phyloP scores from a whole-genome alignment of 2,329 filamentous ascomycete genomes.

The Apiospora hydei region DNA sequence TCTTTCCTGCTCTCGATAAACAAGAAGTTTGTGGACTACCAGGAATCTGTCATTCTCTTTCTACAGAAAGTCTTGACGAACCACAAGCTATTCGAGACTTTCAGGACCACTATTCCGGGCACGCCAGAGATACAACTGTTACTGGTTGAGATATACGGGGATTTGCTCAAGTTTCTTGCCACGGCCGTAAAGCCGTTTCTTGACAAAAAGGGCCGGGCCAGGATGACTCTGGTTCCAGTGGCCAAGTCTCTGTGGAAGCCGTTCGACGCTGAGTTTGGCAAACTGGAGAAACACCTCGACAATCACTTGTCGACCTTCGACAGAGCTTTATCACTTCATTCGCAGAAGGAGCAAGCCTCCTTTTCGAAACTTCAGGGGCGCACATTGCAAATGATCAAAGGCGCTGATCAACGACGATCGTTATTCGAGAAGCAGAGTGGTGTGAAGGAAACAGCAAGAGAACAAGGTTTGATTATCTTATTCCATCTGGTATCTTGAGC shows the following conservation, averaged over 20 bases:
- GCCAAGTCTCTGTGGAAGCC: not conserved
- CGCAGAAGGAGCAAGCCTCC: not conserved
- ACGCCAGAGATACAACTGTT: not conserved
- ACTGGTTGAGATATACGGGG: not conserved
- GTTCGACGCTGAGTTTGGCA: not conserved
- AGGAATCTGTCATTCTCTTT: not conserved
- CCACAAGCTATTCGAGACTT: not conserved
- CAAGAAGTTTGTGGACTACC: not conserved
- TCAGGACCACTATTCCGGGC: not conserved
- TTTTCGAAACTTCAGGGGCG: not conserved
- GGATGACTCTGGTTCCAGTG: not conserved
- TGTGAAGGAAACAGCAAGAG: not conserved
- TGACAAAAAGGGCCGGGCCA: not conserved
- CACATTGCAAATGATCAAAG: not conserved
- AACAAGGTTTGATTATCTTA: not conserved
- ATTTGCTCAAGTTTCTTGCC: not conserved
- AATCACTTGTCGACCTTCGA: not conserved
- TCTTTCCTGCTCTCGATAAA: not conserved
- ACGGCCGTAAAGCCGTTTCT: not conserved
- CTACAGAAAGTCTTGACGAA: not conserved
- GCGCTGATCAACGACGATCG: not conserved
- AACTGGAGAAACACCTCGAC: not conserved
- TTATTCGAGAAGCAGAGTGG: not conserved
- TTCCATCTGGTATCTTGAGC: rapidly evolving
- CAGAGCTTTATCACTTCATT: not conserved